Base-by-base conservation (phyloP, 2,329 filamentous ascomycete genomes). In the Diaporthe sp. region DNA sequence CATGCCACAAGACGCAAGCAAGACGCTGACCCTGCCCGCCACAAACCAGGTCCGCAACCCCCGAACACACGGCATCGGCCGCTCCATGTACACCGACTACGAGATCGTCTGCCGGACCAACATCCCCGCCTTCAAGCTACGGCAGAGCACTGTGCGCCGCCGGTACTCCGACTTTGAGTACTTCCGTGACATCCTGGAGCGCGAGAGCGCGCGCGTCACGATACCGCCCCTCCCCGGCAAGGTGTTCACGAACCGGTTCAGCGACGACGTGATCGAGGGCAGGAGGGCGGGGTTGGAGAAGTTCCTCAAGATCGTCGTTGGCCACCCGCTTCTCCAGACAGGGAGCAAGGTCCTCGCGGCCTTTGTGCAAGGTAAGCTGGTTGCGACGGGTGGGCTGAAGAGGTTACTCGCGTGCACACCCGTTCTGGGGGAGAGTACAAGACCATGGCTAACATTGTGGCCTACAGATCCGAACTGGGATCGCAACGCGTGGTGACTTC, bases 91-190 rank as follows among this genome's bases (percentile, higher is more conserved):
- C 89, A 99, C 97, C 73, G 97, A 97, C 86, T 99, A 98, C 89
- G 96, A 98, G 86, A 98, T 99, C 83, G 91, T 98, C 81, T 98
- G 97, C 88, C 93, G 94, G 81, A 99, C 97, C 86, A 99, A 99
- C 87, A 99, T 99, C 83, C 97, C 97, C 75, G 96, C 97, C 80
- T 99, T 99, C 91, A 98, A 98, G 88, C 92, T 98, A 80, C 95
- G 96, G 79, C 91, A 94, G 83, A 95, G 93, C 78, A 92, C 92
- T 80, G 97, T 99, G 77, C 95, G 96, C 80, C 93, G 97, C 78
- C 95, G 97, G 71, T 99, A 99, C 88, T 97, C 94, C 75, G 97
- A 99, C 85, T 99, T 99, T 84, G 97, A 99, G 87, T 96, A 98
- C 87, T 99, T 99, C 85, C 94, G 97, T 83, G 97, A 99, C 85